These are phyloP conservation scores for Colletotrichum shisoi DNA, from an alignment of 2,329 filamentous ascomycete species.

Conservation along the genomic window DNA sequence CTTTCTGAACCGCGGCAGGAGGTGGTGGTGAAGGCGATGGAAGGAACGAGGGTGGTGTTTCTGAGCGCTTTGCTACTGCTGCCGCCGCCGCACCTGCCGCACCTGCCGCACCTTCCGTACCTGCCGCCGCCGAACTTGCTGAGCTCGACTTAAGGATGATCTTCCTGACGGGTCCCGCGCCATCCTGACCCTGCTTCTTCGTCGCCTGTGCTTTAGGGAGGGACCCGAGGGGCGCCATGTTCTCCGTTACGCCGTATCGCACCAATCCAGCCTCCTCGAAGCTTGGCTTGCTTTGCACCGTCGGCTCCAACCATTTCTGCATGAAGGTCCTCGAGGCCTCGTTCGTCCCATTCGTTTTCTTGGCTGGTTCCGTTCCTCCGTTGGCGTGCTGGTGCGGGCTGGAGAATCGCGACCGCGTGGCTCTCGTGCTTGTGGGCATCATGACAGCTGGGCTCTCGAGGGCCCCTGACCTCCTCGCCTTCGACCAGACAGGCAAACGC, in stretches of 20 bases:
- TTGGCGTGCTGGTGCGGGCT: conserved; percentile 57
- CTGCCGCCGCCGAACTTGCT: conserved; percentile 38
- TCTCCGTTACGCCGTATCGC: conserved; percentile 77
- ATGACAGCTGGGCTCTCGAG: conserved; percentile 42
- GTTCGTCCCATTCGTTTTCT: conserved; percentile 46
- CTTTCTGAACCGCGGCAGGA: conserved; percentile 27
- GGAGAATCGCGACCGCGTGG: conserved; percentile 65
- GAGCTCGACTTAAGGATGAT: conserved; percentile 55
- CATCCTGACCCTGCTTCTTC: conserved; percentile 50
- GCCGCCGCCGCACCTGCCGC: conserved; percentile 27
- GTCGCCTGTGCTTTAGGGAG: conserved; percentile 67
- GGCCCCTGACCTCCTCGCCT: conserved; percentile 40
- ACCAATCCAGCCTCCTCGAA: conserved; percentile 80
- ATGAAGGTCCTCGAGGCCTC: conserved; percentile 58
- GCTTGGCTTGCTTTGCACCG: conserved; percentile 69
- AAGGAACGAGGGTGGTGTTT: conserved; percentile 30
- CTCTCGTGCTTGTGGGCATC: conserved; percentile 57
- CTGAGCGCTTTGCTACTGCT: conserved; percentile 32
- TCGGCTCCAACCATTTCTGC: conserved; percentile 67
- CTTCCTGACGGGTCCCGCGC: conserved; percentile 49
- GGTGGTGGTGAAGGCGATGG: conserved; percentile 34
- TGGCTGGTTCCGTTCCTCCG: conserved; percentile 36
- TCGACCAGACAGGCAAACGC: conserved; percentile 33
- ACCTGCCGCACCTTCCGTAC: conserved; percentile 17
- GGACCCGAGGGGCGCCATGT: conserved; percentile 82